phyloP scores from a whole-genome alignment of 2,329 filamentous ascomycete genomes.

The Stagonosporopsis vannaccii region DNA sequence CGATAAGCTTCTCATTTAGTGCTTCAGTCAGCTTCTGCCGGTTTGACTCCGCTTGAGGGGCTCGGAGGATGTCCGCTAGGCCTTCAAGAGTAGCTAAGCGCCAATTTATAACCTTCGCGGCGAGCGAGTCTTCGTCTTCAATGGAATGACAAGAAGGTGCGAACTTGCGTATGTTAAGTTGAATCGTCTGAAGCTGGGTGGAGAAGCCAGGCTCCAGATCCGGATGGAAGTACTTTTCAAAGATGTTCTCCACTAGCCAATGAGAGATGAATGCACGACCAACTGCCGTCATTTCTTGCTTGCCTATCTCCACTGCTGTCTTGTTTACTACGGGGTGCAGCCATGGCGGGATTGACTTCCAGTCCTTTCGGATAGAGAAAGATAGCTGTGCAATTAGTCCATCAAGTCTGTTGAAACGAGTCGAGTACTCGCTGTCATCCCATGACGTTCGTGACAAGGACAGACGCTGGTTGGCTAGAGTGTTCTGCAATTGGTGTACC shows the following conservation, averaged over 20 bases:
- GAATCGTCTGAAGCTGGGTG: slow-evolving; percentile 80
- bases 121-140: slow-evolving; percentile 88
- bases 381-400: slow-evolving; percentile 93
- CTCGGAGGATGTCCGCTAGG: slow-evolving; percentile 73
- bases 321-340: slow-evolving; percentile 80
- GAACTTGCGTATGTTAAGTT: slow-evolving; percentile 83
- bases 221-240: slow-evolving; percentile 92
- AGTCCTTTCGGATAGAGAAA: slow-evolving; percentile 96
- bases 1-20: slow-evolving; percentile 74
- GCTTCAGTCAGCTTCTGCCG: slow-evolving; percentile 62
- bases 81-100: slow-evolving; percentile 92
- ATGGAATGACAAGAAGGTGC: slow-evolving; percentile 76
- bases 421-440: slow-evolving; percentile 92
- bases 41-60: slow-evolving; percentile 70
- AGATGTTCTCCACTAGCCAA: slow-evolving; percentile 91
- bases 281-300: slow-evolving; percentile 97
- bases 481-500: slow-evolving; percentile 94
- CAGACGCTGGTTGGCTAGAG: slow-evolving; percentile 93
- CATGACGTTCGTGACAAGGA: slow-evolving; percentile 92
- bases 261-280: slow-evolving; percentile 86
- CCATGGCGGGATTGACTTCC: slow-evolving; percentile 83
- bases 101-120: slow-evolving; percentile 89
- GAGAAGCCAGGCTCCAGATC: slow-evolving; percentile 80
- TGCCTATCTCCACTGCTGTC: slow-evolving; percentile 84
- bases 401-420: slow-evolving; percentile 87